phyloP scores from a whole-genome alignment of 345 rosid species.

The Citrus australasica region DNA sequence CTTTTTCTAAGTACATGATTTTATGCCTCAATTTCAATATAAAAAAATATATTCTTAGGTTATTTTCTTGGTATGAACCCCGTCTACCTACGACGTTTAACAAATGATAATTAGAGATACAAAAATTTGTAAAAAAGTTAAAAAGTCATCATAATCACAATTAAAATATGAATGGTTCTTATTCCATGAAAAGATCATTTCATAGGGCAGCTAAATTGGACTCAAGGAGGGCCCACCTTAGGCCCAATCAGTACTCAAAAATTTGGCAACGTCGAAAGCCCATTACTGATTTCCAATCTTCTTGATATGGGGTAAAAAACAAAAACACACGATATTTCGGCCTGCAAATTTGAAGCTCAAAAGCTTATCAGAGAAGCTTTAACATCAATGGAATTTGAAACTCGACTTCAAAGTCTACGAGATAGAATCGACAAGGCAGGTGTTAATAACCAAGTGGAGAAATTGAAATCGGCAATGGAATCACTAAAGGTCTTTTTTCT shows the following conservation, averaged over 20 bases:
- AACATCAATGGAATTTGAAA: conserved; percentile 1
- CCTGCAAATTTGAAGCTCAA: neutral
- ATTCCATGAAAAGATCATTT: too few species aligned
- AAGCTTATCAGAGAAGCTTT: neutral
- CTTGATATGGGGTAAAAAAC: neutral
- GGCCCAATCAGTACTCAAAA: too few species aligned
- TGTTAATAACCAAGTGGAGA: conserved; percentile 35
- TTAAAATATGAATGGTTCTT: too few species aligned
- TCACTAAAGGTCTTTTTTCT: conserved; percentile 41
- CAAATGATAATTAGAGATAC: too few species aligned
- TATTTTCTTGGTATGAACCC: too few species aligned
- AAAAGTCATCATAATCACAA: too few species aligned
- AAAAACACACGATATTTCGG: neutral
- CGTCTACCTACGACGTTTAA: too few species aligned
- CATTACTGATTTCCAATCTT: neutral
- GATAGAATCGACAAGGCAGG: conserved; percentile 33
- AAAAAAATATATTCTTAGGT: too few species aligned
- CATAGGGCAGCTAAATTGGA: neutral
- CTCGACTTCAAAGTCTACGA: conserved; percentile 32
- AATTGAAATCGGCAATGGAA: conserved; percentile 39
- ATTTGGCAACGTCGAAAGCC: neutral
- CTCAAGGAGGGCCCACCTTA: too few species aligned
- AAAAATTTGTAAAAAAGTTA: too few species aligned
- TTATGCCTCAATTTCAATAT: too few species aligned
- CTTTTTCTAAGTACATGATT: too few species aligned